Conservation (phyloP, 2,329 filamentous ascomycete species). For the Pseudovirgaria hyperparasitica region DNA sequence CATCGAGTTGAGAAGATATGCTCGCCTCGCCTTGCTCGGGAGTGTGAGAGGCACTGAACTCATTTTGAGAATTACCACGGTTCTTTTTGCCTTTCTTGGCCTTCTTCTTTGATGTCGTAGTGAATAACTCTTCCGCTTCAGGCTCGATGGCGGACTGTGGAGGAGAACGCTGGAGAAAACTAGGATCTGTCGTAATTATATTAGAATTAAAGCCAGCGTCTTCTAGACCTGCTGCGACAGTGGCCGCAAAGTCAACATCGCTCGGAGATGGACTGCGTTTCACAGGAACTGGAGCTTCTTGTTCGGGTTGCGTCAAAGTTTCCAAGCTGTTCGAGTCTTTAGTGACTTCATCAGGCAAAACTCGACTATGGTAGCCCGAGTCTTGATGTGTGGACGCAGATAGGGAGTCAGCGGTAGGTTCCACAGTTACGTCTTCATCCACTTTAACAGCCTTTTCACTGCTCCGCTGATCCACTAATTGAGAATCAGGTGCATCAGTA, state of each 20-base stretch:
- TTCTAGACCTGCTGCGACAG: conserved; percentile 32
- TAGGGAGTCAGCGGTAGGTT: too few relatives aligned
- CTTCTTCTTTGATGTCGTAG: conserved; percentile 19
- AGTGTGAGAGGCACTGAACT: too few relatives aligned
- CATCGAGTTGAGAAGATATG: too few relatives aligned
- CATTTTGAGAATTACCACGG: not conserved
- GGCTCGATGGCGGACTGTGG: conserved; percentile 6
- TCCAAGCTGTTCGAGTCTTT: not conserved
- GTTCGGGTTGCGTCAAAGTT: conserved; percentile 4
- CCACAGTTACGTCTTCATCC: not conserved
- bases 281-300: conserved; percentile 12
- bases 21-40: too few relatives aligned
- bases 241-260: conserved; percentile 35
- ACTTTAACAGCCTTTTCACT: not conserved
- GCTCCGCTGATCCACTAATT: not conserved
- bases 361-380: too few relatives aligned
- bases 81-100: conserved; percentile 10
- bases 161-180: conserved; percentile 19
- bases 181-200: conserved; percentile 30
- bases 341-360: not conserved
- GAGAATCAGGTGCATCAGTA: conserved; percentile 1
- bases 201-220: conserved; percentile 34
- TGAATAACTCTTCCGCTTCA: conserved; percentile 8
- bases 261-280: too few relatives aligned
- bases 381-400: too few relatives aligned